Conservation (phyloP, 2,329 filamentous ascomycete genomes). For the Alternaria sp. region DNA sequence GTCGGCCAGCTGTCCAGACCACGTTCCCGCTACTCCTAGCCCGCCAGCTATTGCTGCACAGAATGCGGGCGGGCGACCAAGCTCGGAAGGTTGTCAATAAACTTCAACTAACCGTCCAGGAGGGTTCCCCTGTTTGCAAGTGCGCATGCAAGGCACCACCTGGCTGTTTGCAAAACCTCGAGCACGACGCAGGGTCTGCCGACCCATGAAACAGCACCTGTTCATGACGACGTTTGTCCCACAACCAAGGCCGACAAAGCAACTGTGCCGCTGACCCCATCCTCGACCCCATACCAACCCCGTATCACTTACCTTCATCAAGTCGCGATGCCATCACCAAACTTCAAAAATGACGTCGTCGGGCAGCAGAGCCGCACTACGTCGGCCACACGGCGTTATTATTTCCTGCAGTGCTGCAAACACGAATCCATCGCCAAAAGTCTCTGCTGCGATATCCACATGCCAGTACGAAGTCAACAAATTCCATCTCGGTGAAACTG, state of each 20-base stretch:
- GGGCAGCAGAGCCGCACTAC: background rate
- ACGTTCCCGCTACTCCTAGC: background rate
- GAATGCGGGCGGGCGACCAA: background rate
- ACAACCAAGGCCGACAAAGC: constrained; percentile 1
- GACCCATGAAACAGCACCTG: background rate
- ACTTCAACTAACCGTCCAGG: background rate
- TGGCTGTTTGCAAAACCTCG: background rate
- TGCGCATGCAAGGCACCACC: background rate
- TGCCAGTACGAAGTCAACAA: background rate
- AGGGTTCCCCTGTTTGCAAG: background rate
- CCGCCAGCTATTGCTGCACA: background rate
- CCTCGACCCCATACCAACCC: background rate
- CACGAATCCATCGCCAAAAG: constrained; percentile 1
- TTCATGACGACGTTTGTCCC: constrained; percentile 1
- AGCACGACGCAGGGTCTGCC: constrained; percentile 6
- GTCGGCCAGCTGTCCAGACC: background rate
- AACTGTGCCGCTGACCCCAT: constrained; percentile 7
- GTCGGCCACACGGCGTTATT: background rate
- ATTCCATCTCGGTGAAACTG: background rate
- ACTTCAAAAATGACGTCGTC: constrained; percentile 5
- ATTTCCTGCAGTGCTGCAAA: background rate
- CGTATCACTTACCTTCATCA: background rate
- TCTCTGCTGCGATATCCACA: constrained; percentile 8
- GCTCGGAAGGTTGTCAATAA: background rate
- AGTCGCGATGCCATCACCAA: background rate